A percentile compares a stretch with the other conserved stretches of the same genome.
Conservation (phyloP, 2,329 filamentous ascomycete genomes). For the Monilinia aucupariae region DNA sequence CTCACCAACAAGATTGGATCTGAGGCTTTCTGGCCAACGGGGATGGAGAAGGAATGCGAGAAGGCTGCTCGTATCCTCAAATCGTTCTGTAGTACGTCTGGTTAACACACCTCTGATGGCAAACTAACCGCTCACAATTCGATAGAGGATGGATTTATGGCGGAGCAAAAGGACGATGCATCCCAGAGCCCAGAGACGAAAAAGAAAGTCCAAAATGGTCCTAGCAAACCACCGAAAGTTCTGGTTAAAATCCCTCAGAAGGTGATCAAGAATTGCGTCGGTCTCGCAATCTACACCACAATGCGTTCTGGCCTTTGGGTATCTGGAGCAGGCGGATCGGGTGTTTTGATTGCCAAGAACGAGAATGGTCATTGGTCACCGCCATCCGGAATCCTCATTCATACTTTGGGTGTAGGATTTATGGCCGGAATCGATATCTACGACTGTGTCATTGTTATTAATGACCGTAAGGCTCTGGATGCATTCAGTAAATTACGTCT, state of each 20-base stretch:
- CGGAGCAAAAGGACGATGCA: slow-evolving; percentile 9
- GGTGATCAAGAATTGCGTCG: slow-evolving; percentile 82
- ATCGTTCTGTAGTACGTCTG: slow-evolving; percentile 74
- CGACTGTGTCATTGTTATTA: slow-evolving; percentile 90
- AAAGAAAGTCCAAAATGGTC: slow-evolving; percentile 38
- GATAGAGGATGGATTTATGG: slow-evolving; percentile 61
- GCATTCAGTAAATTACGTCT: slow-evolving; percentile 74
- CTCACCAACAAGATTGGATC: slow-evolving; percentile 75
- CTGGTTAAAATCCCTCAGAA: slow-evolving; percentile 77
- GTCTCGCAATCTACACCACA: slow-evolving; percentile 86
- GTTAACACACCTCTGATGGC: slow-evolving; percentile 27
- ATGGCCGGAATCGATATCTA: slow-evolving; percentile 91
- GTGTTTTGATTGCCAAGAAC: slow-evolving; percentile 71
- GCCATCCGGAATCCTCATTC: slow-evolving; percentile 83
- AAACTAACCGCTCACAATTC: slow-evolving; percentile 22
- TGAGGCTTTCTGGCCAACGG: slow-evolving; percentile 81
- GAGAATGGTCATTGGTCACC: slow-evolving; percentile 87
- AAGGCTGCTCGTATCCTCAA: slow-evolving; percentile 85
- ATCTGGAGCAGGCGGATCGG: slow-evolving; percentile 82
- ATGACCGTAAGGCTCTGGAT: slow-evolving; percentile 76
- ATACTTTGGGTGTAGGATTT: slow-evolving; percentile 84
- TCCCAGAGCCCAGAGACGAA: slow-evolving; percentile 34
- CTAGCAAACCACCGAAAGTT: slow-evolving; percentile 53
- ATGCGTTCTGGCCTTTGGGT: slow-evolving; percentile 91
- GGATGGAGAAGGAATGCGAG: slow-evolving; percentile 82